A percentile compares a stretch with the other conserved stretches of the same genome.
Conservation (phyloP, 73 alveolate genomes). For the Uronychia setigera region DNA sequence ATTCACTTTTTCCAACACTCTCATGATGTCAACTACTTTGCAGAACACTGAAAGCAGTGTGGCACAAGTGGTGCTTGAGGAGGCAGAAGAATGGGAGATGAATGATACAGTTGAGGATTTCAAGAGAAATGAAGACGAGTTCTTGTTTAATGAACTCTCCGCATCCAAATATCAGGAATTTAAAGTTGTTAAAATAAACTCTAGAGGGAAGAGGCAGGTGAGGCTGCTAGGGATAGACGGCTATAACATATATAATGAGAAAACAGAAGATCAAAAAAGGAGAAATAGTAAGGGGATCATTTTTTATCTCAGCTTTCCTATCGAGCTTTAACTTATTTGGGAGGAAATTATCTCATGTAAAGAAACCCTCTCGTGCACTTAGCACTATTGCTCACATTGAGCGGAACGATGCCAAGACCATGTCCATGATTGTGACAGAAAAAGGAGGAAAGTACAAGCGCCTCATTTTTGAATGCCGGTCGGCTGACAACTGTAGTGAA, state of each 20-base stretch:
- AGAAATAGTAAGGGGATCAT: slow-evolving; percentile 16
- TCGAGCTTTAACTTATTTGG: not conserved
- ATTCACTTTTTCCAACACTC: not conserved
- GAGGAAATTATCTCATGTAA: slow-evolving; percentile 21
- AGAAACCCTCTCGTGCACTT: slow-evolving; percentile 32
- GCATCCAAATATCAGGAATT: slow-evolving; percentile 65
- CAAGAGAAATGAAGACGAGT: slow-evolving; percentile 42
- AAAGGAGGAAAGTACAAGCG: slow-evolving; percentile 19
- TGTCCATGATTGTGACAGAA: slow-evolving; percentile 14
- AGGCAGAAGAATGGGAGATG: not conserved
- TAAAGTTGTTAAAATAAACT: slow-evolving; percentile 50
- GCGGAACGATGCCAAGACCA: slow-evolving; percentile 2
- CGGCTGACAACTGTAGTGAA: slow-evolving; percentile 48
- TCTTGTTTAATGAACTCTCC: slow-evolving; percentile 48
- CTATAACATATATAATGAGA: slow-evolving; percentile 53
- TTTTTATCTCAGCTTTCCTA: slow-evolving; percentile 9
- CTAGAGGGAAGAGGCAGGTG: slow-evolving; percentile 55
- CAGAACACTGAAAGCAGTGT: not conserved
- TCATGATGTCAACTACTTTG: not conserved
- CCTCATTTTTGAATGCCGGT: slow-evolving; percentile 17
- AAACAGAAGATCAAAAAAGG: not conserved
- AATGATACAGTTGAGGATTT: not conserved
- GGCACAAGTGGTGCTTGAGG: not conserved
- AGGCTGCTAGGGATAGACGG: slow-evolving; percentile 70
- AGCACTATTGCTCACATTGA: slow-evolving; percentile 18